These are phyloP conservation scores for Penicillium antarcticum DNA, from an alignment of 495 filamentous ascomycete species.

Conservation along the genomic window DNA sequence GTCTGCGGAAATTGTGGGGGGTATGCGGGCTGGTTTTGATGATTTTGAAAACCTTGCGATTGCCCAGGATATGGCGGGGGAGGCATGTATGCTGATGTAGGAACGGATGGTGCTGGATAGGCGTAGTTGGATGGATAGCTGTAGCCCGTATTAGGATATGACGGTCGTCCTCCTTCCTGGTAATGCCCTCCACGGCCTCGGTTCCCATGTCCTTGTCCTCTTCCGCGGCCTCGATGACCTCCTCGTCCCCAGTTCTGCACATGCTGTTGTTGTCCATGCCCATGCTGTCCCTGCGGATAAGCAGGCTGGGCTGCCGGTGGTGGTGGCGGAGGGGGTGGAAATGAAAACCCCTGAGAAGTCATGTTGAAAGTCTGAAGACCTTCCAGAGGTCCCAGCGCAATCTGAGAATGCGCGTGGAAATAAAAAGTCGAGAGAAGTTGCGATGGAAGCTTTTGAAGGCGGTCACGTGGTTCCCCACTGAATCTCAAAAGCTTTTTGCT, in stretches of 20 bases:
- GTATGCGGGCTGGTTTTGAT: constrained; percentile 21
- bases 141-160: constrained; percentile 21
- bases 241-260: constrained; percentile 47
- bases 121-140: constrained; percentile 35
- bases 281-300: constrained; percentile 31
- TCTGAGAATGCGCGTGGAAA: neutral
- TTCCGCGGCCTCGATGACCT: constrained; percentile 29
- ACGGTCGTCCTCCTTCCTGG: constrained; percentile 17
- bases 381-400: constrained; percentile 18
- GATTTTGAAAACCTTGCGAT: constrained; percentile 22
- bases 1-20: constrained; percentile 28
- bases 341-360: constrained; percentile 48
- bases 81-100: constrained; percentile 22
- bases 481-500: constrained; percentile 12
- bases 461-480: neutral
- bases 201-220: constrained; percentile 32
- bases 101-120: constrained; percentile 27
- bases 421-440: neutral
- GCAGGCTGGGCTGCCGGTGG: constrained; percentile 28
- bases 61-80: constrained; percentile 27
- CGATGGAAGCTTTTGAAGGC: neutral
- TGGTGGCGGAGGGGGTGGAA: constrained; percentile 50
- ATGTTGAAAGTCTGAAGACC: constrained; percentile 30
- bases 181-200: constrained; percentile 21
- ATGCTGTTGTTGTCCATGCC: constrained; percentile 30